Conservation (phyloP, 106 monocot genomes). For the Vanilla planifolia region DNA sequence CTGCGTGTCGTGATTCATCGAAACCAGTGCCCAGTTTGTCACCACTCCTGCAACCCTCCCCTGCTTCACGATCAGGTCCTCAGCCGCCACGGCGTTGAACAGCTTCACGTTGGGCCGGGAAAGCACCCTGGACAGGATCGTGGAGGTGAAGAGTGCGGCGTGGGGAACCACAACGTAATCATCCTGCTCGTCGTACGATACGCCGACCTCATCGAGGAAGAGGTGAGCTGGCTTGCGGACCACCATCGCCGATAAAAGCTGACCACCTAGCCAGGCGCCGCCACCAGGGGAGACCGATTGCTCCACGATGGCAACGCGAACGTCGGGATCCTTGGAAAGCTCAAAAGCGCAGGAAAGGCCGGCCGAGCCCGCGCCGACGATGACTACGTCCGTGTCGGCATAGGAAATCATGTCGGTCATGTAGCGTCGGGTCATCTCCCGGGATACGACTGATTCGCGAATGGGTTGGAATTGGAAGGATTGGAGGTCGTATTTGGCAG, state of each 20-base stretch:
- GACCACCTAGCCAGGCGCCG: constrained; percentile 96
- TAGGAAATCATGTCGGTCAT: constrained; percentile 99
- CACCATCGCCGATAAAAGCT: constrained; percentile 98
- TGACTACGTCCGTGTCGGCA: constrained; percentile 92
- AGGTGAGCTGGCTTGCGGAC: constrained; percentile 93
- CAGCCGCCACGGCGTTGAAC: constrained; percentile 91
- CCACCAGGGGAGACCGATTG: constrained; percentile 97
- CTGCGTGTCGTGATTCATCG: constrained; percentile 97
- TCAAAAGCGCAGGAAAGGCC: constrained; percentile 94
- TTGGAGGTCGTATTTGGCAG: constrained; percentile 47
- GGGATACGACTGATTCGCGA: constrained; percentile 86
- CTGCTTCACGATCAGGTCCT: constrained; percentile 89
- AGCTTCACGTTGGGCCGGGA: constrained; percentile 91
- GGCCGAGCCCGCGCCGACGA: constrained; percentile 84
- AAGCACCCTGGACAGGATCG: constrained; percentile 76
- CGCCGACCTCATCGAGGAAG: constrained; percentile 79
- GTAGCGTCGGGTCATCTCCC: constrained; percentile 95
- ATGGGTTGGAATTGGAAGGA: constrained; percentile 74
- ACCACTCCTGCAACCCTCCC: constrained; percentile 81
- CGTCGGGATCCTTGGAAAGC: constrained; percentile 73
- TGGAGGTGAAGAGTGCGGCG: constrained; percentile 92
- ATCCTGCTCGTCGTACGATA: constrained; percentile 72
- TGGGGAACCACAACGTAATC: constrained; percentile 84
- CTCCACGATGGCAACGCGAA: constrained; percentile 76
- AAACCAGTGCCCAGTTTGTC: constrained; percentile 95